Base-by-base conservation (phyloP, 192 early-diverging fungal species). In the Mortierella antarctica region DNA sequence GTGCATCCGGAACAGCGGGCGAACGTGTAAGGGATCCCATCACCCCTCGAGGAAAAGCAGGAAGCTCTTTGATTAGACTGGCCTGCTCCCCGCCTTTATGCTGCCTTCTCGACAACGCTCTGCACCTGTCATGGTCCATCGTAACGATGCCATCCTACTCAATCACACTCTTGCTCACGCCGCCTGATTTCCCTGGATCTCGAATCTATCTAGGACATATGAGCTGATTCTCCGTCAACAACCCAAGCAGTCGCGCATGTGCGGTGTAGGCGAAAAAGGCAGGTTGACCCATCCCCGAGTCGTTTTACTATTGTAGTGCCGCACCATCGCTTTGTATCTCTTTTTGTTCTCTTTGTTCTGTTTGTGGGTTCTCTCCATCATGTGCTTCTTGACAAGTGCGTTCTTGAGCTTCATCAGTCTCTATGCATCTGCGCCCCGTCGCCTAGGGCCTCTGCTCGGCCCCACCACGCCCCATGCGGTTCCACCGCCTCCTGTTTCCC, bases 181-280 rank as follows among this genome's bases (percentile, higher is more conserved):
- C 10, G 21, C 53, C 48, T 46, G 13, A 1, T 31, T 47, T n/a
- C 17, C 11, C n/a, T 31, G 31, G 31, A 31, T 31, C 18, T 41
- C 17, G 15, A 55, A 5, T 23, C 20, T 15, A 53, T 47, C n/a
- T 60, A 85, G 82, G 2, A 83, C 85, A 57, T 90, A 89, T 80
- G 78, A 76, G 31, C 86, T 95, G 40, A 87, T 91, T 60, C 86
- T 96, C 20, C 86, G 92, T 11, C 96, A 97, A 78, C 91, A 96
- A 86, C 96, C 96, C 45, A 91, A 93, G 77, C 95, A 94, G 86
- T 94, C 94, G 18, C 88, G 96, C 67, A 93, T 96, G 89, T 97
- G 96, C 79, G 94, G 96, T 65, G 94, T 95, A 79, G 94, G 93
- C 68, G 96, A 95, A 76, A 97, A 97, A 89, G 95, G 94, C 93